Conservation (phyloP, 73 alveolate genomes). For the Paramecium primaurelia region DNA sequence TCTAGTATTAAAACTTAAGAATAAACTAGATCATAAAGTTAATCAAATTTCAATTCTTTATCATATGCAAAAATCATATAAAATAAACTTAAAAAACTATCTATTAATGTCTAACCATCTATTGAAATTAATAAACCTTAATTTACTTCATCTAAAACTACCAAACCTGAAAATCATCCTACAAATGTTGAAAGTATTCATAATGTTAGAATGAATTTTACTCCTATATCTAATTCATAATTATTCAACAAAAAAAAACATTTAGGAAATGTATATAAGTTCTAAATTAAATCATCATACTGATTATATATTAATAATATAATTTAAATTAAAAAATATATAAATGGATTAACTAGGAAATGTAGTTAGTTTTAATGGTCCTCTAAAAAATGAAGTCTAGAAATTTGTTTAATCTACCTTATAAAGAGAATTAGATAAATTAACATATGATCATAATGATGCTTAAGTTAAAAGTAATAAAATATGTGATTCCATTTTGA, state of each 20-base stretch:
- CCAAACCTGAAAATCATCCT: not conserved
- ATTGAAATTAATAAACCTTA: not conserved
- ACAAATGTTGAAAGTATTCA: not conserved
- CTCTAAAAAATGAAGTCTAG: slow-evolving; percentile 10
- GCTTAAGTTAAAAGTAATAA: slow-evolving; percentile 77
- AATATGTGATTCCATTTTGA: slow-evolving; percentile 66
- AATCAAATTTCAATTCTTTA: not conserved
- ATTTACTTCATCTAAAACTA: not conserved
- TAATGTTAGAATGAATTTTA: not conserved
- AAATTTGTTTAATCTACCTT: not conserved
- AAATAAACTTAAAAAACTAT: not conserved
- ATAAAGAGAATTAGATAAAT: slow-evolving; percentile 58
- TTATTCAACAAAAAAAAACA: not conserved
- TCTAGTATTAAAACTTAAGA: not conserved
- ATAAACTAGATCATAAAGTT: not conserved
- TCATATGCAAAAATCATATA: not conserved
- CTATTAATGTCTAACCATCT: not conserved
- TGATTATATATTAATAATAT: not conserved
- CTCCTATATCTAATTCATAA: not conserved
- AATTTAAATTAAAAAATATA: not conserved
- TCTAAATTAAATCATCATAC: not conserved
- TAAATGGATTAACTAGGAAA: not conserved
- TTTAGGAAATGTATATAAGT: not conserved
- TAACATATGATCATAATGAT: slow-evolving; percentile 70
- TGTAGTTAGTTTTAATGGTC: not conserved